Base-by-base conservation (phyloP, 2,329 filamentous ascomycete genomes). In the Volutella citrinella region DNA sequence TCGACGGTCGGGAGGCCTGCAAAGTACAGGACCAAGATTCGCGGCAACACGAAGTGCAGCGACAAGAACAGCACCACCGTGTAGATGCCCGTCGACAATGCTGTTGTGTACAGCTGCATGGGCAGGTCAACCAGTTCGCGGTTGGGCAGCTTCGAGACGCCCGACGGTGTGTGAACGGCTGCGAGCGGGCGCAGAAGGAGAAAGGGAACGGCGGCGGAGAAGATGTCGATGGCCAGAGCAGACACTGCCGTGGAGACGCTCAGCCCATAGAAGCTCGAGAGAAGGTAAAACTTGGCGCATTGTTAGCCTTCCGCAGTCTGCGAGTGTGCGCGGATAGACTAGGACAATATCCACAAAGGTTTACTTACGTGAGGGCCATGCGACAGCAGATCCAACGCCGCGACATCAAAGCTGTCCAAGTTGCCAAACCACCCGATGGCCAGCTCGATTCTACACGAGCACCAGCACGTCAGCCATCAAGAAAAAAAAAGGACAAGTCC, bases 251-350 rank as follows among this genome's bases (percentile, higher is more conserved):
- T 82, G 33, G 68, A 60, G 17, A 76, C 67, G 17, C 76, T 74
- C 47, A 94, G 72, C 21, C 70, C 64, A 72, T 94, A 95, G 68
- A 94, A 95, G 32, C 80, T 80, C 19, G 72, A 71, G 18, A 95
- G 70, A 26, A 96, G 79, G 55, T 85, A 86, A 43, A 84, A 78
- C 78, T 82, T 13, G 15, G 19, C 11, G 27, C n/a, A 14, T 21
- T 15, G 46, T 52, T 19, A 54, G 45, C 20, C n/a, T n/a, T n/a
- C n/a, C n/a, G n/a, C n/a, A n/a, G n/a, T n/a, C n/a, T n/a, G n/a
- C n/a, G n/a, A n/a, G n/a, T n/a, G n/a, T n/a, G n/a, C n/a, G n/a
- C n/a, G n/a, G n/a, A n/a, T n/a, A n/a, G n/a, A n/a, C n/a, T n/a
- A n/a, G n/a, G n/a, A n/a, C n/a, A n/a, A n/a, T n/a, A n/a, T n/a